Evolutionary conservation across 805 yeast species (phyloP).

Genomic region (Kodamaea laetipori): DNA sequence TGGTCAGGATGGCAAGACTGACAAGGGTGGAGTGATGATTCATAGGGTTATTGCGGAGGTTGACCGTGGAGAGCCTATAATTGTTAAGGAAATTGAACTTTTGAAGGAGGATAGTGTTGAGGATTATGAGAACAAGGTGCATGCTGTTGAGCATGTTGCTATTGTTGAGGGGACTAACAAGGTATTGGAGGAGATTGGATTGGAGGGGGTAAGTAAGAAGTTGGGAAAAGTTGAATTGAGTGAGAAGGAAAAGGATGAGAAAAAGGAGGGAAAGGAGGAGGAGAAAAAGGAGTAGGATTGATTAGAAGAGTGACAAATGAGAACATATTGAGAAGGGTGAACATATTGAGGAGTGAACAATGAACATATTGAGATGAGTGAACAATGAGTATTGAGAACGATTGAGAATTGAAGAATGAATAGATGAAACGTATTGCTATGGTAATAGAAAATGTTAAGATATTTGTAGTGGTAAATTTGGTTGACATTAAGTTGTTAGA

Average conservation of each 20-base stretch:
- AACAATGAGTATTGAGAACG: too few species aligned
- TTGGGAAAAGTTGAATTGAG: constrained; percentile 4
- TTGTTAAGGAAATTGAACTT: constrained; percentile 77
- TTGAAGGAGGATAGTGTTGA: constrained; percentile 74
- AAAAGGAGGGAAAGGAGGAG: background rate
- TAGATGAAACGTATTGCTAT: too few species aligned
- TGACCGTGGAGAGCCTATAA: constrained; percentile 87
- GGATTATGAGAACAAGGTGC: constrained; percentile 80
- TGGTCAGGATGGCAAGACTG: constrained; percentile 78
- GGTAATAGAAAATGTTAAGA: too few species aligned
- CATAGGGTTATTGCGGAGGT: constrained; percentile 96
- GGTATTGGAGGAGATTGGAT: constrained; percentile 48
- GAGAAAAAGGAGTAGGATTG: background rate
- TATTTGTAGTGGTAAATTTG: too few species aligned
- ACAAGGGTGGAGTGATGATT: constrained; percentile 91
- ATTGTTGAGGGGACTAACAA: constrained; percentile 87
- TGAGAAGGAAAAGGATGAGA: background rate
- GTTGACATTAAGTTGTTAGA: too few species aligned
- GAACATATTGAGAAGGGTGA: too few species aligned
- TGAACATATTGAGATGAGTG: too few species aligned
- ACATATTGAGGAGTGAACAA: too few species aligned
- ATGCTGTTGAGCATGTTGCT: constrained; percentile 81
- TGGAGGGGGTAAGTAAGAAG: constrained; percentile 1
- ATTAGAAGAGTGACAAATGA: too few species aligned
- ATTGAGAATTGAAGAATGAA: too few species aligned